A percentile compares a stretch with the other conserved stretches of the same genome.
These are phyloP conservation scores for Prunus campanulata DNA, from an alignment of 306 rosid species.

Conservation along the genomic window DNA sequence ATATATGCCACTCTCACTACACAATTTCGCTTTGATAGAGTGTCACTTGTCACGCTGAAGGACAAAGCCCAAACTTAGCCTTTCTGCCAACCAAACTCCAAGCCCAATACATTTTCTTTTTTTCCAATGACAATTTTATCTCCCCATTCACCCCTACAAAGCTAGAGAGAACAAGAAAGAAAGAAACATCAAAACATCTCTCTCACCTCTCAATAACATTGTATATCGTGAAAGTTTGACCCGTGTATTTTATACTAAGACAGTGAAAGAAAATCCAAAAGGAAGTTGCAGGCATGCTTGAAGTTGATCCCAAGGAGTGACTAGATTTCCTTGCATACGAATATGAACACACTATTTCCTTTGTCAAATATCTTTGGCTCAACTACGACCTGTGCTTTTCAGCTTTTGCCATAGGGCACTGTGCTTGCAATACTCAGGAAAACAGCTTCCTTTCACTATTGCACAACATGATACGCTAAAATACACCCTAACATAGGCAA, in stretches of 20 bases:
- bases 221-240: constrained; percentile 6
- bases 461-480: not conserved
- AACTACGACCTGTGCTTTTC: not conserved
- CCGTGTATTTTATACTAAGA: not conserved
- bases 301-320: not conserved
- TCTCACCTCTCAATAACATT: not conserved
- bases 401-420: not conserved
- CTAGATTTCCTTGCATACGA: not conserved
- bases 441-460: not conserved
- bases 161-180: not conserved
- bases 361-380: not conserved
- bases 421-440: not conserved
- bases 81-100: constrained; percentile 2
- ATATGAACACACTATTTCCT: not conserved
- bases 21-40: no score
- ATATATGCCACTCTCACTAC: no score
- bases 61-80: not conserved
- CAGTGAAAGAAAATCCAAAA: constrained; percentile 11
- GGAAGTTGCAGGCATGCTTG: constrained; percentile 1
- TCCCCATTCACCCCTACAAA: not conserved
- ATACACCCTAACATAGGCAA: not conserved
- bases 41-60: no score
- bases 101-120: not conserved
- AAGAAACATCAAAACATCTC: not conserved
- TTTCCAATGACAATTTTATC: not conserved